Conservation (phyloP, 768 basidiomycete genomes). For the Leucosporidium scottii region DNA sequence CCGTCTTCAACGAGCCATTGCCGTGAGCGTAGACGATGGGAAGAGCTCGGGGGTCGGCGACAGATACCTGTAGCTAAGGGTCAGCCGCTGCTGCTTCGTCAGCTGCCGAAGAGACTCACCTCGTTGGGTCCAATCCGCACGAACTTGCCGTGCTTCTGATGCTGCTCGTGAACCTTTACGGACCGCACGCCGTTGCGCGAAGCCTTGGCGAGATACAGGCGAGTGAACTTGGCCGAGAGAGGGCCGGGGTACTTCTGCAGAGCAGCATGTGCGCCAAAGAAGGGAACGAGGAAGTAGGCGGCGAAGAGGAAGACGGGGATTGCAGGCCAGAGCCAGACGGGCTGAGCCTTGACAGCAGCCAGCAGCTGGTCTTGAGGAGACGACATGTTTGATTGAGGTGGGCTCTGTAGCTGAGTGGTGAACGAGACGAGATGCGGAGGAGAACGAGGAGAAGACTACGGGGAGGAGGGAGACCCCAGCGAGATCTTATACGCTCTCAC, state of each 20-base stretch:
- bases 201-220: slow-evolving; percentile 64
- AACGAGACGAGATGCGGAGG: too few species aligned
- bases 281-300: slow-evolving; percentile 47
- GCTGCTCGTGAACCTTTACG: slow-evolving; percentile 64
- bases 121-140: neutral
- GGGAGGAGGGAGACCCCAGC: too few species aligned
- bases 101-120: slow-evolving; percentile 41
- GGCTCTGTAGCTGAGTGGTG: neutral
- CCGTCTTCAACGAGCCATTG: slow-evolving; percentile 69
- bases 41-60: slow-evolving; percentile 71
- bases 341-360: slow-evolving; percentile 23
- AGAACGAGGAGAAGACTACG: too few species aligned
- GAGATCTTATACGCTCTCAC: too few species aligned
- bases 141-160: slow-evolving; percentile 60
- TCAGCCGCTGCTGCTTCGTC: too few species aligned
- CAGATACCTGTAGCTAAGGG: slow-evolving; percentile 47
- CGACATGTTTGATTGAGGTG: too few species aligned
- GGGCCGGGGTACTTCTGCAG: slow-evolving; percentile 64
- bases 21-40: slow-evolving; percentile 71
- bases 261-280: slow-evolving; percentile 53
- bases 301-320: too few species aligned
- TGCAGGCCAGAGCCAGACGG: slow-evolving; percentile 1
- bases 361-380: slow-evolving; percentile 34
- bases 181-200: slow-evolving; percentile 65
- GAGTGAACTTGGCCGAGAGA: slow-evolving; percentile 61